phyloP scores from a whole-genome alignment of 805 yeast species.

The Schwanniomyces vanrijiae region DNA sequence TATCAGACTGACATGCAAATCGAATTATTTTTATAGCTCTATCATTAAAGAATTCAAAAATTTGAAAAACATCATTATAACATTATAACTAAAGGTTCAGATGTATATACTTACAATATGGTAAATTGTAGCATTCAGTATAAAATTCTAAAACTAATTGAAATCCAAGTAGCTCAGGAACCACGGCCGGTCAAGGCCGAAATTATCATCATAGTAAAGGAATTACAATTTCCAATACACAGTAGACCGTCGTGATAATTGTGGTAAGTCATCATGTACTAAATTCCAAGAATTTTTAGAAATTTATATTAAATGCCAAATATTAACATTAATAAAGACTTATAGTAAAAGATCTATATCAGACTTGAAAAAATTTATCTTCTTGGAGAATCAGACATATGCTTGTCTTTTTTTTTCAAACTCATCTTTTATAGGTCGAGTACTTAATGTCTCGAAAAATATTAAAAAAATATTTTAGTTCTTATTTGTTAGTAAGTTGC shows the following conservation, averaged over 20 bases:
- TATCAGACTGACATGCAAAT: slow-evolving; percentile 47
- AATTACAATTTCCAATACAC: slow-evolving; percentile 46
- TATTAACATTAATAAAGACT: neutral
- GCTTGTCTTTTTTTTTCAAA: slow-evolving; percentile 87
- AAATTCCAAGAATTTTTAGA: slow-evolving; percentile 6
- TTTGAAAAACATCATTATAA: slow-evolving; percentile 17
- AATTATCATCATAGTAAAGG: slow-evolving; percentile 43
- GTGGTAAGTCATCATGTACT: slow-evolving; percentile 50
- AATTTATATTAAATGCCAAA: slow-evolving; percentile 2
- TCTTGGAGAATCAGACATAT: slow-evolving; percentile 87
- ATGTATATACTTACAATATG: neutral
- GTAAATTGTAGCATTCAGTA: neutral
- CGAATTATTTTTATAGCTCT: slow-evolving; percentile 26
- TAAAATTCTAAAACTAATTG: slow-evolving; percentile 5
- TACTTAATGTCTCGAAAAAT: neutral
- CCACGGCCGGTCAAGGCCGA: slow-evolving; percentile 57
- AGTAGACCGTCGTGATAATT: slow-evolving; percentile 54
- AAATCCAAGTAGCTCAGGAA: slow-evolving; percentile 30
- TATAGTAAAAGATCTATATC: slow-evolving; percentile 21
- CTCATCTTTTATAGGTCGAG: slow-evolving; percentile 55
- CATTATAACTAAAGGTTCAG: neutral
- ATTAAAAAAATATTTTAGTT: neutral
- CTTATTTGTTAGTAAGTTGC: slow-evolving; percentile 3
- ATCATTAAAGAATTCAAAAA: slow-evolving; percentile 16
- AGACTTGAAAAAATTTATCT: slow-evolving; percentile 58